These are phyloP conservation scores for Malassezia globosa DNA, from an alignment of 1,284 basidiomycete species.

Conservation along the genomic window DNA sequence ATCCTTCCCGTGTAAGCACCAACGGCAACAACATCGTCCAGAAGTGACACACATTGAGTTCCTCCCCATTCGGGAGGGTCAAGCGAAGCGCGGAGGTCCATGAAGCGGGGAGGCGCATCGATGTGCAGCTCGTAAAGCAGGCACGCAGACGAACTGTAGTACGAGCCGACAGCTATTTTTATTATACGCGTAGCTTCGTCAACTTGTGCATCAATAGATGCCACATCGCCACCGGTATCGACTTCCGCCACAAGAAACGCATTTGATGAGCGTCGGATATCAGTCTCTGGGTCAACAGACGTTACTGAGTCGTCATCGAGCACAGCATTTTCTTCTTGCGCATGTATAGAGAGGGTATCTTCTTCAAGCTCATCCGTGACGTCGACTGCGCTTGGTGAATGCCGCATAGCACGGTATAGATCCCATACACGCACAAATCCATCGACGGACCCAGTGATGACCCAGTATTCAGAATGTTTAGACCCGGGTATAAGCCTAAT, in stretches of 20 bases:
- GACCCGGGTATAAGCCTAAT: constrained; percentile 14
- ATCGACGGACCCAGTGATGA: constrained; percentile 22
- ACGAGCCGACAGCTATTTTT: constrained; percentile 19
- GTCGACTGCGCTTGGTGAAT: background rate
- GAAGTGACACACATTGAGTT: constrained; percentile 19
- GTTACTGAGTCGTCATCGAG: background rate
- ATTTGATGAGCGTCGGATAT: constrained; percentile 4
- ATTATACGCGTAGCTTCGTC: background rate
- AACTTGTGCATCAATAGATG: constrained; percentile 18
- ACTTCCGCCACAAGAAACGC: constrained; percentile 19
- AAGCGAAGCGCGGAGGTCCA: constrained; percentile 15
- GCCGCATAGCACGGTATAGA: constrained; percentile 2
- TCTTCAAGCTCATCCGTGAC: background rate
- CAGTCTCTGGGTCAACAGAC: constrained; percentile 2
- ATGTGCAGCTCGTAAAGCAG: constrained; percentile 20
- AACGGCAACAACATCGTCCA: constrained; percentile 14
- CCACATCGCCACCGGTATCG: constrained; percentile 22
- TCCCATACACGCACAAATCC: constrained; percentile 21
- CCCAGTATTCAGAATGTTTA: constrained; percentile 2
- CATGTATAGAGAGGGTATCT: background rate
- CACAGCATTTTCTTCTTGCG: background rate
- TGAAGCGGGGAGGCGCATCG: constrained; percentile 4
- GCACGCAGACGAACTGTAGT: constrained; percentile 16
- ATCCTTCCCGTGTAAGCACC: constrained; percentile 18
- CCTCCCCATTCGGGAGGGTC: constrained; percentile 21